Evolutionary conservation across 2,329 filamentous ascomycete genomes (phyloP).

Genomic region (Penicillium olsonii): DNA sequence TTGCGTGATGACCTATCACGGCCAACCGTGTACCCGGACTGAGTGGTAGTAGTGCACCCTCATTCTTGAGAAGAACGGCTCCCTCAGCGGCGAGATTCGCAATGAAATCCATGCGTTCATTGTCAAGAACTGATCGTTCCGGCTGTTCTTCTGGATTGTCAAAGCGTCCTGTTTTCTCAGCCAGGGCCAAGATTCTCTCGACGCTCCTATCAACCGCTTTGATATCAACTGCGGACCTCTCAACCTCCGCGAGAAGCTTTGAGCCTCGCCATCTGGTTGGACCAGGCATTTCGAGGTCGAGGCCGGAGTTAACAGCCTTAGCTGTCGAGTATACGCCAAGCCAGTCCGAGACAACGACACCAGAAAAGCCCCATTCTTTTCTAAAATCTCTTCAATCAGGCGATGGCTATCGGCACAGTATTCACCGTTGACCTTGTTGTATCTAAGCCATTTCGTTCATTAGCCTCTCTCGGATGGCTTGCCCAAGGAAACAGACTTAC

Average conservation of each 20-base stretch:
- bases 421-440: not conserved
- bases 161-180: not conserved
- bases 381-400: not conserved
- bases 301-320: slow-evolving; percentile 23
- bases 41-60: not conserved
- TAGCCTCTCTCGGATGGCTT: not conserved
- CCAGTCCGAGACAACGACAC: slow-evolving; percentile 24
- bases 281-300: slow-evolving; percentile 32
- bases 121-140: not conserved
- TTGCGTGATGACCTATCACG: not conserved
- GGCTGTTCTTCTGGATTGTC: not conserved
- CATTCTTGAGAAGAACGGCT: not conserved
- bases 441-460: not conserved
- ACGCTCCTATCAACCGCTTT: not conserved
- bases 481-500: not conserved
- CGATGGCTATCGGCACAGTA: not conserved
- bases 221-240: not conserved
- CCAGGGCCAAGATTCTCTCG: not conserved
- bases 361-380: not conserved
- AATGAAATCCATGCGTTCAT: not conserved
- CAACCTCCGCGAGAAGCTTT: slow-evolving; percentile 28
- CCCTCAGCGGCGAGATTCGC: not conserved
- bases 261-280: slow-evolving; percentile 27
- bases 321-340: slow-evolving; percentile 22
- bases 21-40: not conserved